Conservation (phyloP, 2,329 filamentous ascomycete species). For the Tolypocladium ophioglossoides region DNA sequence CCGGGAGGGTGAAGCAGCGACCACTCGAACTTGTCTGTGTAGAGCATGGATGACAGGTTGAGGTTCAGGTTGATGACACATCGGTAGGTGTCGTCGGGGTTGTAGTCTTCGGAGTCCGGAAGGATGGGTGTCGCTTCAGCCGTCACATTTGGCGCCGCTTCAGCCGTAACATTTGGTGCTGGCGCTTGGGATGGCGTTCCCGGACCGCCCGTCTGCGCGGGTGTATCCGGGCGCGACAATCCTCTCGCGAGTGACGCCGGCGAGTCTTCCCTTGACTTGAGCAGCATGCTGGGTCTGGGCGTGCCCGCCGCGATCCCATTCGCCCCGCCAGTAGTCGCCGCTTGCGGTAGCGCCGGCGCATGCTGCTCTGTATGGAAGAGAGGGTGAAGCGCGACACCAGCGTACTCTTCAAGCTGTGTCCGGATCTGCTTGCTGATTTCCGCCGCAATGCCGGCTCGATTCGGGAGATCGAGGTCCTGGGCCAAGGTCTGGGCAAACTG, state of each 20-base stretch:
- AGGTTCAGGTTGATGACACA: conserved; percentile 88
- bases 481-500: conserved; percentile 88
- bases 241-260: conserved; percentile 22
- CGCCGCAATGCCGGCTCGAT: conserved; percentile 55
- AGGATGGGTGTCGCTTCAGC: conserved; percentile 56
- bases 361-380: conserved; percentile 61
- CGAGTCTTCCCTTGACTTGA: conserved; percentile 28
- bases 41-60: conserved; percentile 82
- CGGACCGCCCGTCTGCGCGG: conserved; percentile 37
- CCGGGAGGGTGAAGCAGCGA: conserved; percentile 85
- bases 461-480: conserved; percentile 85
- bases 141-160: conserved; percentile 49
- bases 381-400: conserved; percentile 85
- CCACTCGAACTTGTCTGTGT: conserved; percentile 98
- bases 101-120: conserved; percentile 60
- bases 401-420: conserved; percentile 91
- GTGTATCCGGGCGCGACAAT: conserved; percentile 45
- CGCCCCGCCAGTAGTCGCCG: conserved; percentile 3
- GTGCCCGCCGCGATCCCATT: conserved; percentile 14
- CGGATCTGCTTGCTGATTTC: conserved; percentile 92
- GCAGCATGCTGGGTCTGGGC: conserved; percentile 15
- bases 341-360: conserved; percentile 12
- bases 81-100: conserved; percentile 88
- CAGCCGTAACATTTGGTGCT: conserved; percentile 52
- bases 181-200: conserved; percentile 37